These are phyloP conservation scores for Dactylonectria estremocensis DNA, from an alignment of 2,329 filamentous ascomycete species.

Conservation along the genomic window DNA sequence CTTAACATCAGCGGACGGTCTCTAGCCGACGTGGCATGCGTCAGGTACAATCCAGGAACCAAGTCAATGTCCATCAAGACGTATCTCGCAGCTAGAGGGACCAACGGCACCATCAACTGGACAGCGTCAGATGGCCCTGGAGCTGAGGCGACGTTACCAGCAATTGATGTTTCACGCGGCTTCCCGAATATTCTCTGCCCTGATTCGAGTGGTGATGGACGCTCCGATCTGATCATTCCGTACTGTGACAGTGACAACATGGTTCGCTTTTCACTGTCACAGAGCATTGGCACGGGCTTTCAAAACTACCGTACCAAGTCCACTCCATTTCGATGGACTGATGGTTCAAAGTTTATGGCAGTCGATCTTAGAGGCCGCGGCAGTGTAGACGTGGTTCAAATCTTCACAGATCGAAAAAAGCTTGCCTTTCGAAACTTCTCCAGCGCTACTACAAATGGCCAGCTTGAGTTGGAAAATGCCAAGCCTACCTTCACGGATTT, in stretches of 20 bases:
- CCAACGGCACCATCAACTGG: background rate
- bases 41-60: background rate
- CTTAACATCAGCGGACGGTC: slow-evolving; percentile 7
- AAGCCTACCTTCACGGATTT: background rate
- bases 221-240: slow-evolving; percentile 13
- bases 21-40: slow-evolving; percentile 3
- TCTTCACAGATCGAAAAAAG: slow-evolving; percentile 9
- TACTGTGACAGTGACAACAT: background rate
- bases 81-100: slow-evolving; percentile 1
- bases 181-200: slow-evolving; percentile 6
- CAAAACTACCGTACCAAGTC: background rate
- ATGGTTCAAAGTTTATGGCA: slow-evolving; percentile 11
- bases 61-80: slow-evolving; percentile 9
- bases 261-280: slow-evolving; percentile 6
- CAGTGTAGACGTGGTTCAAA: slow-evolving; percentile 14
- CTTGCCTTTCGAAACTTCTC: slow-evolving; percentile 9
- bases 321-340: background rate
- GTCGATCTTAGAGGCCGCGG: slow-evolving; percentile 7
- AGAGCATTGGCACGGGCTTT: slow-evolving; percentile 2
- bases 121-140: background rate
- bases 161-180: background rate
- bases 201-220: slow-evolving; percentile 9
- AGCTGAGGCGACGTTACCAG: slow-evolving; percentile 4
- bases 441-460: background rate
- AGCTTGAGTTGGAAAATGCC: background rate